These are phyloP conservation scores for Botrytis galanthina DNA, from an alignment of 2,329 filamentous ascomycete species.

Conservation along the genomic window DNA sequence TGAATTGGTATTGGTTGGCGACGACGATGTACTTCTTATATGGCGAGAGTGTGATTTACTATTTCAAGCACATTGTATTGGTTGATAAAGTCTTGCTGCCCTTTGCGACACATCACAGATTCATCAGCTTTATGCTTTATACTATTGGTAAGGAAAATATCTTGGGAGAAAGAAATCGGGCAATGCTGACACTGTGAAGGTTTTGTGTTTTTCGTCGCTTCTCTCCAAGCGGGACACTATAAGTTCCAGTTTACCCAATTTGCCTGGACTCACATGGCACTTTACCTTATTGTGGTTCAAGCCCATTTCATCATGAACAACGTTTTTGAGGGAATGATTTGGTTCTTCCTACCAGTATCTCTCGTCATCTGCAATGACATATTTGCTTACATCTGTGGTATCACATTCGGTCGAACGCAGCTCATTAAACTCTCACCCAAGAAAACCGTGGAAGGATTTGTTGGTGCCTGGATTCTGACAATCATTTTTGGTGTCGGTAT, in stretches of 20 bases:
- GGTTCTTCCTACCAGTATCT: conserved; percentile 95
- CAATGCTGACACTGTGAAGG: conserved; percentile 53
- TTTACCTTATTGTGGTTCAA: conserved; percentile 96
- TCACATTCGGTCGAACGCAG: conserved; percentile 93
- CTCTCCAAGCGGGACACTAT: conserved; percentile 92
- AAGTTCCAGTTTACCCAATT: conserved; percentile 99
- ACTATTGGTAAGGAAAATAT: conserved; percentile 71
- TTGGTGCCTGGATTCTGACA: conserved; percentile 95
- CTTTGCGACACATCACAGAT: conserved; percentile 93
- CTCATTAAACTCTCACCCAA: conserved; percentile 98
- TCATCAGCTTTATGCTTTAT: conserved; percentile 98
- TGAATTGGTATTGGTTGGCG: conserved; percentile 99
- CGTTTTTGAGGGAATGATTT: conserved; percentile 98
- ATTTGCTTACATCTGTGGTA: conserved; percentile 95
- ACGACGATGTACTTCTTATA: conserved; percentile 99
- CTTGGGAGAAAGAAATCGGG: background rate
- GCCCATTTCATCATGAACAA: conserved; percentile 99
- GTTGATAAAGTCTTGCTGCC: conserved; percentile 92
- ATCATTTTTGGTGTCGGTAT: conserved; percentile 79
- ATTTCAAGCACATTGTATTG: conserved; percentile 97
- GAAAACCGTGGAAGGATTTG: conserved; percentile 97
- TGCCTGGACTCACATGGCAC: conserved; percentile 98
- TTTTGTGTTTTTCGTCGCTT: conserved; percentile 96
- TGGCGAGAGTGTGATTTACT: conserved; percentile 98
- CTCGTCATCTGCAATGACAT: conserved; percentile 99